phyloP scores from a whole-genome alignment of 2,329 filamentous ascomycete species.

The Neofusicoccum cordaticola region DNA sequence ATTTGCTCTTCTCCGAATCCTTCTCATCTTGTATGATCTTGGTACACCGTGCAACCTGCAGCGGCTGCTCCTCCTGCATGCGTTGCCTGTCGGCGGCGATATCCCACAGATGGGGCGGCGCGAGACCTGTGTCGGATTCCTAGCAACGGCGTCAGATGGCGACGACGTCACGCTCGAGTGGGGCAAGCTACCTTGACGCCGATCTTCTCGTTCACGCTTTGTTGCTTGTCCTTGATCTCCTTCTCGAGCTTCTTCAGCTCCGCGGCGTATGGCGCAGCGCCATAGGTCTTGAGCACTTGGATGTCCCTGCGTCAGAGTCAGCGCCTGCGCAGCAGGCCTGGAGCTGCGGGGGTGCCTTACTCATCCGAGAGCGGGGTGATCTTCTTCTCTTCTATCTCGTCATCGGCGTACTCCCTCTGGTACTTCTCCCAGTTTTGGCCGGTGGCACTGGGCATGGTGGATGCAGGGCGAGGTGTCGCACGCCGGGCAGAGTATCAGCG shows the following conservation, averaged over 20 bases:
- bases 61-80: constrained; percentile 96
- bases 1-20: constrained; percentile 97
- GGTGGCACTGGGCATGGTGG: constrained; percentile 84
- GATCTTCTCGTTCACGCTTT: constrained; percentile 98
- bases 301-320: constrained; percentile 71
- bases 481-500: background rate
- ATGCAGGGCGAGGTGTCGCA: constrained; percentile 5
- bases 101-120: constrained; percentile 98
- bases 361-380: constrained; percentile 96
- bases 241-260: constrained; percentile 97
- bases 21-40: constrained; percentile 99
- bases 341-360: constrained; percentile 53
- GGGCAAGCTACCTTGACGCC: constrained; percentile 65
- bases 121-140: constrained; percentile 98
- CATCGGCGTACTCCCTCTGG: constrained; percentile 93
- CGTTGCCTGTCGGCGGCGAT: constrained; percentile 95
- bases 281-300: constrained; percentile 98
- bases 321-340: constrained; percentile 20
- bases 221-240: constrained; percentile 98
- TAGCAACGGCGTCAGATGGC: constrained; percentile 33
- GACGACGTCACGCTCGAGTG: background rate
- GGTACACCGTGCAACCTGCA: constrained; percentile 96
- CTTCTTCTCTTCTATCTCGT: constrained; percentile 99
- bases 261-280: constrained; percentile 89
- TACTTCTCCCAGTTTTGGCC: constrained; percentile 98